Percentiles rank a stretch among this genome's conserved stretches.
phyloP scores from a whole-genome alignment of 805 yeast species.

The Schwanniomyces vanrijiae region DNA sequence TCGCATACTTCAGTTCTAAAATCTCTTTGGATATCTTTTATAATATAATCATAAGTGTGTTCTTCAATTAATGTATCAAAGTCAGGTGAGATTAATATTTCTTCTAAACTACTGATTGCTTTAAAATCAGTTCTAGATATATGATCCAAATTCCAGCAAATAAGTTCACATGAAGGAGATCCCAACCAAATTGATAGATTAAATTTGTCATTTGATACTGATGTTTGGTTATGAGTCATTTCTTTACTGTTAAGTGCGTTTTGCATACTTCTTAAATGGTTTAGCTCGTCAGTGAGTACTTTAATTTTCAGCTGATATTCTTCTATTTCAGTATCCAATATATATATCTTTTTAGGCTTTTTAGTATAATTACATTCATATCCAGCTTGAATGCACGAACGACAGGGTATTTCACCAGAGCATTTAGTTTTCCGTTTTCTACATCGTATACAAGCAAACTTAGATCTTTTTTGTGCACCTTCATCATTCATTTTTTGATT shows the following conservation, averaged over 20 bases:
- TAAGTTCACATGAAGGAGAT: slow-evolving; percentile 24
- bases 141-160: slow-evolving; percentile 23
- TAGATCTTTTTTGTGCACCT: slow-evolving; percentile 6
- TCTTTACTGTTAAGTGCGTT: not conserved
- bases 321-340: slow-evolving; percentile 21
- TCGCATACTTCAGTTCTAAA: not conserved
- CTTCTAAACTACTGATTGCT: slow-evolving; percentile 4
- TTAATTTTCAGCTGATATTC: slow-evolving; percentile 14
- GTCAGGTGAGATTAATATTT: slow-evolving; percentile 19
- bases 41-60: slow-evolving; percentile 16
- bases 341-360: slow-evolving; percentile 17
- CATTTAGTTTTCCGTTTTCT: slow-evolving; percentile 27
- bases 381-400: slow-evolving; percentile 13
- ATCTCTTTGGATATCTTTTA: not conserved
- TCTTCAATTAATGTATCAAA: slow-evolving; percentile 25
- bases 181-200: slow-evolving; percentile 20
- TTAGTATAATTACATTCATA: slow-evolving; percentile 19
- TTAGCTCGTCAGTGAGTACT: slow-evolving; percentile 9
- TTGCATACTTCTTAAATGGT: not conserved
- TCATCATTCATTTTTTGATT: not conserved
- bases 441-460: slow-evolving; percentile 24
- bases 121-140: slow-evolving; percentile 8
- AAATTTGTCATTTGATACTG: slow-evolving; percentile 6
- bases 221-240: not conserved
- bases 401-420: slow-evolving; percentile 24